Evolutionary conservation across 179 eudicot species (phyloP), one percentile per base, ranked within the genome.

Genomic region (Beta corolliflora): DNA sequence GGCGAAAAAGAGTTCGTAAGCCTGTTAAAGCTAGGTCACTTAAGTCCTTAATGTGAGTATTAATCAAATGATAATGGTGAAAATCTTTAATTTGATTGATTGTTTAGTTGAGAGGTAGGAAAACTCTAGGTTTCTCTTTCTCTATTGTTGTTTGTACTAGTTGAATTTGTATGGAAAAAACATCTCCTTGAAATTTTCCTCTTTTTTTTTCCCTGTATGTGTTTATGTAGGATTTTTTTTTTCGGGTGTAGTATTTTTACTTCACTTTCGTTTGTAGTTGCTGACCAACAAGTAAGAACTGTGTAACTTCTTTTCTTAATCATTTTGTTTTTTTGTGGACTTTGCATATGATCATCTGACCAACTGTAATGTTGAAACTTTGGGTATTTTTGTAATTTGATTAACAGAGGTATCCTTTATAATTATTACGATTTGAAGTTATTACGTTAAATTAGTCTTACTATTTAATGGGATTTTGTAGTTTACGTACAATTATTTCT

Each of bases 11-110:
- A 74, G 81, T 4, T 14, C 72, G 94, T 25, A 90, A 93, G 78
- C 95, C 91, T 9, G 83, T 93, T 65, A 93, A 93, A 74, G 97
- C 90, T 10, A 88, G 97, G 77, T 93, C 93, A 9, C 85, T 93
- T 19, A 91, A 91, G 71, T 93, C 93, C 21, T 75, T 91, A 18
- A 90, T 93, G 96, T 92, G 76, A 86, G 4, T 69, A 29, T n/a
- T 66, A 13, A 66, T 10, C 12, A 16, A 25, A 25, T 25, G 29
- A 1, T 25, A 36, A 36, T 36, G 41, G 41, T 36, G 41, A 36
- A 36, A 36, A 36, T n/a, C n/a, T n/a, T n/a, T n/a, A 9, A 53
- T 15, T 41, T 44, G 52, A 12, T 9, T 1, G 5, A 67, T 36
- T 23, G 31, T 5, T n/a, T 61, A n/a, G 66, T 61, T 61, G 25